Conservation (phyloP, 805 yeast genomes). For the Wickerhamiella hasegawae region DNA sequence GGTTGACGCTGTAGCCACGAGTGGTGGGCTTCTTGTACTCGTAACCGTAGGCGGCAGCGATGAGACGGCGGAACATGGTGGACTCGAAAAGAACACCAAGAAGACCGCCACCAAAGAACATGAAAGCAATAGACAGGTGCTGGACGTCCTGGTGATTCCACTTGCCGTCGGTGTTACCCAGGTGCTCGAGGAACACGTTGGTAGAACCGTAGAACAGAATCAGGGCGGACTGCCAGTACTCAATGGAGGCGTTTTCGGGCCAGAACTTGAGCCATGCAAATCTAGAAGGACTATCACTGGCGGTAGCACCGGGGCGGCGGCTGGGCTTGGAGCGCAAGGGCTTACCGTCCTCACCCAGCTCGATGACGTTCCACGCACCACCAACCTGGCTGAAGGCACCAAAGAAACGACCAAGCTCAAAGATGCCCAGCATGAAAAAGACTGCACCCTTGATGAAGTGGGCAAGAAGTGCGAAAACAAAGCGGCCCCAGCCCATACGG, state of each 20-base stretch:
- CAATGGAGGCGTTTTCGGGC: constrained; percentile 55
- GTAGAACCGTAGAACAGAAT: constrained; percentile 82
- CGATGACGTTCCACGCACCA: constrained; percentile 72
- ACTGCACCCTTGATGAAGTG: constrained; percentile 95
- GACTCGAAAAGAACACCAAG: constrained; percentile 76
- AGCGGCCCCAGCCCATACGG: constrained; percentile 47
- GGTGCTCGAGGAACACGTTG: constrained; percentile 79
- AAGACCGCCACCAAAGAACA: constrained; percentile 81
- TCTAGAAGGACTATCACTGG: constrained; percentile 2
- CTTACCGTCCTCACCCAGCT: neutral
- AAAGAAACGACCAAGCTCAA: constrained; percentile 73
- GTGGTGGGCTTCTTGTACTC: constrained; percentile 1
- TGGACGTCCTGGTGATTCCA: constrained; percentile 88
- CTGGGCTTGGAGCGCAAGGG: neutral
- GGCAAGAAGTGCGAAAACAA: constrained; percentile 71
- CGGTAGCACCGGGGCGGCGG: neutral
- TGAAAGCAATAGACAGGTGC: constrained; percentile 80
- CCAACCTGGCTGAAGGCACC: constrained; percentile 67
- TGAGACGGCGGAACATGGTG: constrained; percentile 18
- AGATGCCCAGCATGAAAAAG: constrained; percentile 56
- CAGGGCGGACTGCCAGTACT: constrained; percentile 60
- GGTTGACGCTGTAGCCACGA: constrained; percentile 59
- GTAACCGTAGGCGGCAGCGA: constrained; percentile 12
- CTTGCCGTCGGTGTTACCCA: constrained; percentile 58
- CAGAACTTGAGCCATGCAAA: constrained; percentile 6